Conservation (phyloP, 2,329 filamentous ascomycete genomes). For the Thelonectria blattea region DNA sequence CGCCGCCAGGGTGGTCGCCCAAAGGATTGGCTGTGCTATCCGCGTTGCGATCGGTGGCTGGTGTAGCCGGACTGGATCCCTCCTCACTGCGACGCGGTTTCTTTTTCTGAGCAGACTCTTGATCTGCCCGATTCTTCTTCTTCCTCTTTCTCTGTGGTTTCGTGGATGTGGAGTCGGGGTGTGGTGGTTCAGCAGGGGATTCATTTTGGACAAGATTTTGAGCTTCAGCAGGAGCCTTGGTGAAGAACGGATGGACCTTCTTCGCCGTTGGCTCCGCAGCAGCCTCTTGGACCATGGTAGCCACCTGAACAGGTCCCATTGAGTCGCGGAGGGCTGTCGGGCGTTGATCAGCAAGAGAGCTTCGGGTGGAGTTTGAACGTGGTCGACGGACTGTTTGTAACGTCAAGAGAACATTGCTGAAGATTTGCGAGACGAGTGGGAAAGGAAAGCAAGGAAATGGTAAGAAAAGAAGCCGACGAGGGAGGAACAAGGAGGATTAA, state of each 20-base stretch:
- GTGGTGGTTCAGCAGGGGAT: constrained; percentile 4
- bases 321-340: constrained; percentile 28
- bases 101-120: constrained; percentile 33
- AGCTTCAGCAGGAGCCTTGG: constrained; percentile 34
- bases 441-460: background rate
- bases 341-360: constrained; percentile 6
- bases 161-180: constrained; percentile 35
- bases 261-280: constrained; percentile 44
- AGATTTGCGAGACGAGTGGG: background rate
- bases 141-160: constrained; percentile 50
- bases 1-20: constrained; percentile 4
- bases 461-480: background rate
- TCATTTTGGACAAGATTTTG: constrained; percentile 11
- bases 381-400: constrained; percentile 19
- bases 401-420: constrained; percentile 30
- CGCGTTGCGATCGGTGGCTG: constrained; percentile 14
- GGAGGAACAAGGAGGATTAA: background rate
- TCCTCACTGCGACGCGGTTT: constrained; percentile 33
- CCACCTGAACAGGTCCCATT: constrained; percentile 52
- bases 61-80: constrained; percentile 12
- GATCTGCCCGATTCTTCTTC: constrained; percentile 43
- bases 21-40: constrained; percentile 20
- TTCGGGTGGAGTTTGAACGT: constrained; percentile 1
- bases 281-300: constrained; percentile 53
- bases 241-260: constrained; percentile 64